Evolutionary conservation across 2,329 filamentous ascomycete species (phyloP).

Genomic region (Xylaria arbuscula): DNA sequence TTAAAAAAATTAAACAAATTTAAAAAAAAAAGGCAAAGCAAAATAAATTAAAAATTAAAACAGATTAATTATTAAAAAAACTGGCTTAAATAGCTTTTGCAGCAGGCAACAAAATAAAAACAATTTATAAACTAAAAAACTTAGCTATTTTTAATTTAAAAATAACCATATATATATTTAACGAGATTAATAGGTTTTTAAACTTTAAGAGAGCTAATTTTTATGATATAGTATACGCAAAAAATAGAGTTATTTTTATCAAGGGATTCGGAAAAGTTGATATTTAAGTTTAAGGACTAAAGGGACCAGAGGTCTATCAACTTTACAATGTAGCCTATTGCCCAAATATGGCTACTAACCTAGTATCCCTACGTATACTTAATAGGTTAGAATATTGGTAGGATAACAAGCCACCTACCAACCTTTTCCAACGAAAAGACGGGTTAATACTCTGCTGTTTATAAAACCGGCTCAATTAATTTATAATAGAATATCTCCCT

Average conservation of each 20-base stretch:
- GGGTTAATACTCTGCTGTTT: neutral
- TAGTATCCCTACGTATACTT: too few species aligned
- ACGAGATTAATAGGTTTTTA: slow-evolving; percentile 4
- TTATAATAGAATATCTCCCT: neutral
- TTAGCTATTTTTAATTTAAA: neutral
- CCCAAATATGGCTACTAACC: too few species aligned
- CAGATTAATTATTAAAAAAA: neutral
- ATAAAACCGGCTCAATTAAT: neutral
- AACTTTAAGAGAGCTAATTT: slow-evolving; percentile 1
- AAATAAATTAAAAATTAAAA: slow-evolving; percentile 1
- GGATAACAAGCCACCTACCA: too few species aligned
- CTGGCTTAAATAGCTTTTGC: neutral
- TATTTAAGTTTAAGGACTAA: too few species aligned
- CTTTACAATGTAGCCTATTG: neutral
- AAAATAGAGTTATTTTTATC: slow-evolving; percentile 4
- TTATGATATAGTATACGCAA: neutral
- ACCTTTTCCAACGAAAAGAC: neutral
- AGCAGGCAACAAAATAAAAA: neutral
- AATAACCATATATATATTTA: too few species aligned
- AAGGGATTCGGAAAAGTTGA: too few species aligned
- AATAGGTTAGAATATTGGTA: too few species aligned
- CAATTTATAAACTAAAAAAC: neutral
- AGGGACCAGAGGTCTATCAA: neutral
- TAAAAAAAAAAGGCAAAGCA: slow-evolving; percentile 1
- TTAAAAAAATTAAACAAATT: slow-evolving; percentile 3